Base-by-base conservation (phyloP, 192 early-diverging fungal species). In the Paraglomus brasilianum region DNA sequence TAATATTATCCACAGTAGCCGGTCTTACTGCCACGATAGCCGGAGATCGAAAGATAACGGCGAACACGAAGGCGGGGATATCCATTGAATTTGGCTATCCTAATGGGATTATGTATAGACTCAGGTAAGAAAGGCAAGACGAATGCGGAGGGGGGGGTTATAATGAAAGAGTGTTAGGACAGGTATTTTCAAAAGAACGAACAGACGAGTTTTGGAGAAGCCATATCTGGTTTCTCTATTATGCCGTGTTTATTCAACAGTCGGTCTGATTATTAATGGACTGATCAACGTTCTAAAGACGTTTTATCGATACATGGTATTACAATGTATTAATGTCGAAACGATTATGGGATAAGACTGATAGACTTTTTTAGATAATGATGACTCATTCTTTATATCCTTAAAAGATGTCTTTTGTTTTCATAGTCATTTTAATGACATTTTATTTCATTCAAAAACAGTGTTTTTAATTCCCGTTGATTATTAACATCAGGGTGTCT, bases 31-130 rank as follows among this genome's bases (percentile, higher is more conserved):
- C 60, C 14, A 81, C 76, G 69, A 63, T 89, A 41, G 79, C 81
- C 41, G 83, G 82, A 36, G 83, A 86, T 44, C 83, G 81, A 13
- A 80, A 83, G 36, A 38, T 89, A 1, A 80, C 86, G 0, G 66
- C 77, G 30, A 74, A 83, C 74, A 85, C 85, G 42, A 78, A 78
- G 15, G 50, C 87, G 9, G 83, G 80, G 1, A 84, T 88, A 73
- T 72, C 80, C 10, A 77, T 92, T 42, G 82, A 88, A 45, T 76
- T 85, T 65, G 83, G 87, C n/a, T 69, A 85, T 24, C 76, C 80
- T 14, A 77, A 75, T 8, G 89, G 89, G 13, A 78, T 93, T 24
- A 74, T 70, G 9, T 78, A 85, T 17, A 87, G 85, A 48, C 57
- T 89, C 58, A 74, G 79, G 79, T 75, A 80, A 69, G 75, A 30